A percentile compares a stretch with the other conserved stretches of the same genome.
phyloP scores from a whole-genome alignment of 2,329 filamentous ascomycete species.

The Neurospora crassa region DNA sequence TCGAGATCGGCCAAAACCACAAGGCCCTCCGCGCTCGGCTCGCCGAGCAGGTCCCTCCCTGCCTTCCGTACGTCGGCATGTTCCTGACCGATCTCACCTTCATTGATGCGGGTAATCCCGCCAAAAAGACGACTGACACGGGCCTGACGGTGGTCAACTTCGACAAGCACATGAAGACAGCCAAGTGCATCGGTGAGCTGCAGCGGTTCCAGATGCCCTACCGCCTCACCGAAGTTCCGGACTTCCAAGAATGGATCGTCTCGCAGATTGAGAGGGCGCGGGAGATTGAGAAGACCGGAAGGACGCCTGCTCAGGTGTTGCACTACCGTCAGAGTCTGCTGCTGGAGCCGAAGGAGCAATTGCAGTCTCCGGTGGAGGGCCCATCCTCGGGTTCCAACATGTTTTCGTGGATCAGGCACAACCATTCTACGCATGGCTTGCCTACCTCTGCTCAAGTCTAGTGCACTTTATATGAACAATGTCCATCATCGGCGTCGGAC shows the following conservation, averaged over 20 bases:
- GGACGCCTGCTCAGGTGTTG: slow-evolving; percentile 45
- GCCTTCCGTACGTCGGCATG: slow-evolving; percentile 90
- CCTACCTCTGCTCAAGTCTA: slow-evolving; percentile 8
- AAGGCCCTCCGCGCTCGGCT: slow-evolving; percentile 74
- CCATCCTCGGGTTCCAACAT: slow-evolving; percentile 16
- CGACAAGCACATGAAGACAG: slow-evolving; percentile 90
- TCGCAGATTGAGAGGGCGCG: slow-evolving; percentile 71
- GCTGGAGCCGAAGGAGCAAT: slow-evolving; percentile 63
- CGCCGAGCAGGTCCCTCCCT: slow-evolving; percentile 79
- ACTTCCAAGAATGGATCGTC: slow-evolving; percentile 90
- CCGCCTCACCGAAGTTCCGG: slow-evolving; percentile 68
- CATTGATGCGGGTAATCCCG: slow-evolving; percentile 85
- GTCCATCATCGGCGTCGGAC: not conserved
- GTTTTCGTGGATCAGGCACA: slow-evolving; percentile 21
- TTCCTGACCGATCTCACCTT: slow-evolving; percentile 96
- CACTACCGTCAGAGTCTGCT: slow-evolving; percentile 77
- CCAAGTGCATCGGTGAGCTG: slow-evolving; percentile 89
- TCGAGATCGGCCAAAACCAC: slow-evolving; percentile 87
- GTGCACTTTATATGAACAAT: slow-evolving; percentile 1
- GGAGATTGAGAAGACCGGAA: slow-evolving; percentile 36
- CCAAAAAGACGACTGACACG: slow-evolving; percentile 61
- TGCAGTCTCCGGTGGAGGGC: slow-evolving; percentile 21
- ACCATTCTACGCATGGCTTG: slow-evolving; percentile 11
- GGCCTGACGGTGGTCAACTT: slow-evolving; percentile 86
- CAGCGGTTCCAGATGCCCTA: slow-evolving; percentile 96